Conservation (phyloP, 2,329 filamentous ascomycete genomes). For the Endoconidiophora polonica region DNA sequence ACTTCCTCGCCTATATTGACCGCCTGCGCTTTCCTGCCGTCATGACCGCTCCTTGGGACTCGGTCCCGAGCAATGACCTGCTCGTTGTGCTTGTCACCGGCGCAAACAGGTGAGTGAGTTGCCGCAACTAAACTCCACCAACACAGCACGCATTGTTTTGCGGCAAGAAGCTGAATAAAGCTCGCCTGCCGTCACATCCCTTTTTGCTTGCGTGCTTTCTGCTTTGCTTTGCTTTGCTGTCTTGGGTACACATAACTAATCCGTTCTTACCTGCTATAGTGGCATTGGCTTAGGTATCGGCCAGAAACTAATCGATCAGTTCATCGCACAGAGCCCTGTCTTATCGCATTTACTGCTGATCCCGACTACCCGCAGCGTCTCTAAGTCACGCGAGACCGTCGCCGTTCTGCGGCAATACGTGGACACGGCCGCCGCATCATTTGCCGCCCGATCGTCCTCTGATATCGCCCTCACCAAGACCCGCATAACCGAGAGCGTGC, state of each 20-base stretch:
- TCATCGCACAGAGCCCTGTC: slow-evolving; percentile 51
- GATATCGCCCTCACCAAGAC: slow-evolving; percentile 38
- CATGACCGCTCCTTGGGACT: slow-evolving; percentile 7
- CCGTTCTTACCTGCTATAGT: slow-evolving; percentile 29
- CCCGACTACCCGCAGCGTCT: slow-evolving; percentile 60
- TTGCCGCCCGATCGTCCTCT: slow-evolving; percentile 29
- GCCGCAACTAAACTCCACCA: background rate
- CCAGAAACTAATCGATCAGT: slow-evolving; percentile 77
- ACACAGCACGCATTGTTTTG: too few species aligned
- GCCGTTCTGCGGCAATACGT: slow-evolving; percentile 46
- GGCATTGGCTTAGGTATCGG: slow-evolving; percentile 76
- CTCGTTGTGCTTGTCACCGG: slow-evolving; percentile 11
- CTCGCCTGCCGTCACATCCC: background rate
- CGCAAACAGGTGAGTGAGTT: slow-evolving; percentile 7
- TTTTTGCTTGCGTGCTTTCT: background rate
- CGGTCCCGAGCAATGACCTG: slow-evolving; percentile 6
- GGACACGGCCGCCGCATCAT: slow-evolving; percentile 28
- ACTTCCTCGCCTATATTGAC: too few species aligned
- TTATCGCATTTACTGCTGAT: slow-evolving; percentile 60
- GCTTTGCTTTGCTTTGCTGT: background rate
- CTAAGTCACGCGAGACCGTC: slow-evolving; percentile 61
- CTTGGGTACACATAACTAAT: background rate
- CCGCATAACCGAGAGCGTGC: slow-evolving; percentile 29
- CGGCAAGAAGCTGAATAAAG: background rate
- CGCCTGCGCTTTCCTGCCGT: too few species aligned